Evolutionary conservation across 495 filamentous ascomycete genomes (phyloP).

Genomic region (Xylaria scruposa): DNA sequence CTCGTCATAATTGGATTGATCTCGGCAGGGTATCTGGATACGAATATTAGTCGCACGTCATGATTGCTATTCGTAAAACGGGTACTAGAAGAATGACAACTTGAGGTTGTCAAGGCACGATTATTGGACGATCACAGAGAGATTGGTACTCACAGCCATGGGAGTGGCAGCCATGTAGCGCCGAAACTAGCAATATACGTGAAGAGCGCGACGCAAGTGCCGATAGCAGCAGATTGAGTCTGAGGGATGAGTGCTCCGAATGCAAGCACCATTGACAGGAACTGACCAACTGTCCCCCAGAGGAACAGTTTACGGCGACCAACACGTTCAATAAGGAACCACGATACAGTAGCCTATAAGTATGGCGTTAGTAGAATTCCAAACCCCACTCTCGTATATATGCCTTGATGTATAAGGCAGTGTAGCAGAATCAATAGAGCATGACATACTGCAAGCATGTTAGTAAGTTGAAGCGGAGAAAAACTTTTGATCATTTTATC

Average conservation of each 20-base stretch:
- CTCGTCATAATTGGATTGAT: conserved; percentile 78
- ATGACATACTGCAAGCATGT: conserved; percentile 22
- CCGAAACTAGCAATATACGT: conserved; percentile 81
- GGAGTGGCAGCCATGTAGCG: conserved; percentile 75
- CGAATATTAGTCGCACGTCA: not conserved
- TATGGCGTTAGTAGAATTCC: conserved; percentile 18
- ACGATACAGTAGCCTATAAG: conserved; percentile 66
- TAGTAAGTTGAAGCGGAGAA: not conserved
- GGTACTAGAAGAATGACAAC: not conserved
- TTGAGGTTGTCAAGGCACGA: not conserved
- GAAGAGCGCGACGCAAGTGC: conserved; percentile 79
- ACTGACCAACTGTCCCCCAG: conserved; percentile 72
- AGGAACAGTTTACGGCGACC: conserved; percentile 77
- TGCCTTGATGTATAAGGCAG: no score
- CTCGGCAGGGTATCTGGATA: conserved; percentile 62
- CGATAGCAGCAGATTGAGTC: conserved; percentile 60
- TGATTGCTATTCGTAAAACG: not conserved
- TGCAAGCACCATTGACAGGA: conserved; percentile 75
- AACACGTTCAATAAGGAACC: conserved; percentile 80
- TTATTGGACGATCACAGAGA: not conserved
- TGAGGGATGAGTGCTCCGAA: conserved; percentile 74
- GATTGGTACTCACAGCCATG: conserved; percentile 60
- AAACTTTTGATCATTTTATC: not conserved
- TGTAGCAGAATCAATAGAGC: not conserved
- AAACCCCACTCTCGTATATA: not conserved